Percentiles rank a stretch among this genome's conserved stretches.
These are phyloP conservation scores for Capillidium heterosporum DNA, from an alignment of 371 early-diverging fungal genomes.

Conservation along the genomic window DNA sequence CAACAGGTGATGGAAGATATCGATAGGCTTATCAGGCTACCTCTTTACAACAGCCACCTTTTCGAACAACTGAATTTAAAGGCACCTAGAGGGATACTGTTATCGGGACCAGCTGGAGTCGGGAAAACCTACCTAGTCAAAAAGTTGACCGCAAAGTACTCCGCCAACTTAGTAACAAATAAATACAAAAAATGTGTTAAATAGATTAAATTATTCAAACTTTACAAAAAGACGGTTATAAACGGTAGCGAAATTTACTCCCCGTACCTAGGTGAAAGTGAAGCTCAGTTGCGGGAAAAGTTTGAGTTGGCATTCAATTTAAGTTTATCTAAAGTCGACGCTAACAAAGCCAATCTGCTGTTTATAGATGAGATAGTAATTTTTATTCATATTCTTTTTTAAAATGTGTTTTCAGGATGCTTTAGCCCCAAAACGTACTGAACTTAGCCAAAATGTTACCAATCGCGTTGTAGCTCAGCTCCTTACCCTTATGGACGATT, in stretches of 20 bases:
- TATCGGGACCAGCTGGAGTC: constrained; percentile 92
- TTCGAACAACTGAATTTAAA: not conserved
- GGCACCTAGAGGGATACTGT: constrained; percentile 36
- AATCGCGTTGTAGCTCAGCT: constrained; percentile 92
- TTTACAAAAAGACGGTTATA: constrained; percentile 33
- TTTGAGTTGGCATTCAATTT: constrained; percentile 56
- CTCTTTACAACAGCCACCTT: too few species aligned
- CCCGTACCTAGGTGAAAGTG: constrained; percentile 87
- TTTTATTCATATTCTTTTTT: not conserved
- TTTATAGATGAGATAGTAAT: constrained; percentile 41
- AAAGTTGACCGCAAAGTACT: constrained; percentile 33
- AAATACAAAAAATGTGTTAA: not conserved
- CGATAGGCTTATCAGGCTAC: too few species aligned
- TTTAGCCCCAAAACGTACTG: constrained; percentile 73
- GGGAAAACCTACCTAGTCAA: constrained; percentile 81
- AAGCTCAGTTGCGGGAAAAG: constrained; percentile 57
- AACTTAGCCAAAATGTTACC: constrained; percentile 48
- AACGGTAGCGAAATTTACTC: constrained; percentile 86
- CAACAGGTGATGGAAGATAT: too few species aligned
- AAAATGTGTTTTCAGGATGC: constrained; percentile 47
- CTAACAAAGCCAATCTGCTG: not conserved
- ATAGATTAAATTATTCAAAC: not conserved
- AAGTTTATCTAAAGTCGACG: not conserved
- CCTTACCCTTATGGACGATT: constrained; percentile 84
- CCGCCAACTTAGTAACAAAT: constrained; percentile 30